Percentiles rank a stretch among this genome's conserved stretches.
phyloP scores from a whole-genome alignment of 2,329 filamentous ascomycete species.

The Apiospora marii region DNA sequence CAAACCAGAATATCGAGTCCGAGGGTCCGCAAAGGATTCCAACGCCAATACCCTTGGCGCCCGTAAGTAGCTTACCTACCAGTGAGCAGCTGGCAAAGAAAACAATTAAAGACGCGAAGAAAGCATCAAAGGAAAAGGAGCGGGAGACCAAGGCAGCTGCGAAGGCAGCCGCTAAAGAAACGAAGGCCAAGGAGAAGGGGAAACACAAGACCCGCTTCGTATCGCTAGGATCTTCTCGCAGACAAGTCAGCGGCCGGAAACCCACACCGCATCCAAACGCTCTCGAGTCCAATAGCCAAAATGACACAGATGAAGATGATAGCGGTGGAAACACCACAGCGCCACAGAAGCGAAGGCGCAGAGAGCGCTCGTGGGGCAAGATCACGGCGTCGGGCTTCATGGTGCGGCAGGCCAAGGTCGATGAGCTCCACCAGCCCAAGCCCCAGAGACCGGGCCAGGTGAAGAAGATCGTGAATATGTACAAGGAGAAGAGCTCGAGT shows the following conservation, averaged over 20 bases:
- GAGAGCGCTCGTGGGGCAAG: slow-evolving; percentile 36
- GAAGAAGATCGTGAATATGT: slow-evolving; percentile 43
- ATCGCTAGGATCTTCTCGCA: background rate
- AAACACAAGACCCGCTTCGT: background rate
- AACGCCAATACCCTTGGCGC: background rate
- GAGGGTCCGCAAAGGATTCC: background rate
- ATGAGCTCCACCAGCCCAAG: slow-evolving; percentile 39
- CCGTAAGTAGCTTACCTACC: background rate
- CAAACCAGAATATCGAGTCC: background rate
- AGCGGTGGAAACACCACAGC: background rate
- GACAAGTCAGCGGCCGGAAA: background rate
- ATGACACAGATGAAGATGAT: background rate
- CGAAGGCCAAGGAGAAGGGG: background rate
- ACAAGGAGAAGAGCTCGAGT: slow-evolving; percentile 39
- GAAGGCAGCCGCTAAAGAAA: background rate
- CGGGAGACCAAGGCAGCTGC: background rate
- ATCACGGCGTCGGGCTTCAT: slow-evolving; percentile 45
- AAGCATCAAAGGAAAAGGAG: slow-evolving; percentile 15
- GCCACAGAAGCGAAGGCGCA: slow-evolving; percentile 25
- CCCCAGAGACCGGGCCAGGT: slow-evolving; percentile 41
- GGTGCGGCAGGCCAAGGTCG: slow-evolving; percentile 38
- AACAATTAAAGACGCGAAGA: slow-evolving; percentile 33
- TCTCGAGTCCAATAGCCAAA: background rate
- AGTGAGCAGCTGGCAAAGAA: slow-evolving; percentile 12
- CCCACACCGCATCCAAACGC: slow-evolving; percentile 14